Evolutionary conservation across 176 grass and related monocot genomes (phyloP).

Genomic region (Lolium perenne): DNA sequence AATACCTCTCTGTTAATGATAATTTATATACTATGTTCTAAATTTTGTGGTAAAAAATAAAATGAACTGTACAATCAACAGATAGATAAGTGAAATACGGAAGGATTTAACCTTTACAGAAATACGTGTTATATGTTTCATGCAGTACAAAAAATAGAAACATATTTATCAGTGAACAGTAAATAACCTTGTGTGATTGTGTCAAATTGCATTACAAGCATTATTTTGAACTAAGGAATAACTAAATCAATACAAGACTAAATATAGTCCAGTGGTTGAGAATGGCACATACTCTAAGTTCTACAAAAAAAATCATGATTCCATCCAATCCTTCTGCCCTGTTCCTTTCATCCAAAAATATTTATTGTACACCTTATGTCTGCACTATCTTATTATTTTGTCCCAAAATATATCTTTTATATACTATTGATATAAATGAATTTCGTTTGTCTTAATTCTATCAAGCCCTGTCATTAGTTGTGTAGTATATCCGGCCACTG

Average conservation of each 20-base stretch:
- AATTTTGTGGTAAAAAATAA: conserved; percentile 28
- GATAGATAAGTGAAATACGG: neutral
- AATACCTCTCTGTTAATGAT: neutral
- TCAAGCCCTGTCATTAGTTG: neutral
- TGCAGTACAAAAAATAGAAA: neutral
- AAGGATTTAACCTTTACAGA: neutral
- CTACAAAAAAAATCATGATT: neutral
- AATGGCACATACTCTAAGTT: neutral
- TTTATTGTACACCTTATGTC: neutral
- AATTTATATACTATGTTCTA: neutral
- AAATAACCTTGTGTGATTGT: neutral
- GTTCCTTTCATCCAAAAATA: neutral
- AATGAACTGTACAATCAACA: neutral
- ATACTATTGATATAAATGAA: conserved; percentile 3
- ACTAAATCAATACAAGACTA: neutral
- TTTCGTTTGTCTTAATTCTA: neutral
- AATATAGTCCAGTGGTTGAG: neutral
- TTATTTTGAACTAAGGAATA: conserved; percentile 4
- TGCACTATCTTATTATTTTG: neutral
- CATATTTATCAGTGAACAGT: neutral
- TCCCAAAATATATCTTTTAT: neutral
- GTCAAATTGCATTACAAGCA: conserved; percentile 17
- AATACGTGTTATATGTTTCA: neutral
- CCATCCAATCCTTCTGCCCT: neutral
- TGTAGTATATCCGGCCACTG: neutral